Evolutionary conservation across 345 rosid genomes (phyloP), one percentile per base, ranked within the genome.

Genomic region (Euphorbia peplus): DNA sequence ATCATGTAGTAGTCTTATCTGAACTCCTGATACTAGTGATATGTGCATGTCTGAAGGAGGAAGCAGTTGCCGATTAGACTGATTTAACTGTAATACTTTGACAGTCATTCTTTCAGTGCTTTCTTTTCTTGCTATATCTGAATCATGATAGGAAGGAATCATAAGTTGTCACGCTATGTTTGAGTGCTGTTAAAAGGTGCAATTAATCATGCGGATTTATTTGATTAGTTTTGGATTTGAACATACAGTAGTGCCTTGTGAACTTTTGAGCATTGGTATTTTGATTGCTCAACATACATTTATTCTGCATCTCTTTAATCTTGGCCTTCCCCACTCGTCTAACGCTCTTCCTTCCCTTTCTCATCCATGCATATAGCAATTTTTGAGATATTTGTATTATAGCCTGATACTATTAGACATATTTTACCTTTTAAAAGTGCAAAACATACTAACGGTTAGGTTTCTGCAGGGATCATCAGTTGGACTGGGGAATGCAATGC

Each of bases 401-500:
- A 50, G 7, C 30, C 25, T 52, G 21, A 21, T 37, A 37, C 25
- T 55, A 5, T 67, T 26, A 41, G 18, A 24, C 52, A 39, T 11
- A 35, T 39, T n/a, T 4, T 41, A 18, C 22, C n/a, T 24, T 73
- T 64, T 65, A 46, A n/a, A 28, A 74, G 5, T 35, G 28, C 42
- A 19, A n/a, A 63, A 52, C 56, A 14, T 70, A 37, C 73, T 66
- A 26, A 51, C 50, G 42, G 19, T 62, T 16, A 14, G 41, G 47
- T 53, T 47, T 72, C 39, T 78, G 16, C 79, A 87, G 92, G 89
- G 80, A 3, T 84, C 84, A 42, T 82, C 90, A 46, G 78, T 63
- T 79, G 84, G 85, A 76, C 66, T 69, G 75, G 86, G 72, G 28
- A 89, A 77, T 57, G 64, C 82, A 19, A 65, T 65, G 66, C 93